Evolutionary conservation across 139 green algal species (phyloP), one percentile per base, ranked within the genome.

Genomic region (Chlamydomonas sp.): DNA sequence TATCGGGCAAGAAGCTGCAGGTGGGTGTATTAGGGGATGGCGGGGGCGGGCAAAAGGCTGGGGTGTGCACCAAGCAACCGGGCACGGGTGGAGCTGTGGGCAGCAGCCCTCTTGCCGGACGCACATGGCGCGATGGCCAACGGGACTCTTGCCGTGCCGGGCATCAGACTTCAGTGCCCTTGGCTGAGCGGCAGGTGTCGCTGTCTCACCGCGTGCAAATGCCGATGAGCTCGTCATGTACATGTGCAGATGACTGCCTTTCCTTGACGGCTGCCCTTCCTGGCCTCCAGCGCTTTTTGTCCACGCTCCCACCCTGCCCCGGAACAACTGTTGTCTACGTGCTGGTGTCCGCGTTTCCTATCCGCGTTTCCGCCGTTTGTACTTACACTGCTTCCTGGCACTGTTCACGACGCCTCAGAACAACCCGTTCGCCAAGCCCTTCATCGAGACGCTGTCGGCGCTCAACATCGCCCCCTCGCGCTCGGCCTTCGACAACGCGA

Each of bases 401-500:
- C 49, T 62, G 12, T 49, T 49, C 31, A 49, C 31, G 31, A 49
- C 31, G 31, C 31, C 31, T 49, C 89, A 92, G 89, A 90, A 86
- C 81, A 92, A 92, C 85, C 89, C 85, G 1, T 90, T 90, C 72
- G 89, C 89, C 0, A 68, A 67, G 15, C 85, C 89, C 10, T 89
- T 92, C 63, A 62, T 82, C 9, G 89, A 92, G 68, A 89, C 80
- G 77, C 60, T 85, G 57, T 9, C 18, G 4, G 78, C 82, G 64
- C 89, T 89, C 59, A 76, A 67, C 49, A 89, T 85, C 17, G 31
- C 68, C 7, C 69, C 68, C 3, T 5, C 84, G 20, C 66, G 71
- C 14, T 69, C 73, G 60, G 86, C 81, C 1, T 92, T 92, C 60
- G 89, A 92, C 67, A 89, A 81, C 77, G 68, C 77, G n/a, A 79